Conservation (phyloP, 176 grass and related monocot species). For the Puya raimondii region DNA sequence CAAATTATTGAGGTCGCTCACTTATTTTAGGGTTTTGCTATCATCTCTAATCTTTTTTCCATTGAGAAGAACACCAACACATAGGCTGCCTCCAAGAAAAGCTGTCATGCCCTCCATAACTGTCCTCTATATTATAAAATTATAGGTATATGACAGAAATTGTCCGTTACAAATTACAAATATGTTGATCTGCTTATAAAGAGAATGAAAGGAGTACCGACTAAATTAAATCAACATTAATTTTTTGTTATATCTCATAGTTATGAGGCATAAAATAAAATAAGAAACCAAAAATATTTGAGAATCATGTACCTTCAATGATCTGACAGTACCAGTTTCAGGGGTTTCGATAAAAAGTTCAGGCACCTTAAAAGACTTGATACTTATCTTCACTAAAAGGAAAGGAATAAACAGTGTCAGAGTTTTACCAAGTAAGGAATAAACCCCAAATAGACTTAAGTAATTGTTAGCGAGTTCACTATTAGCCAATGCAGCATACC, state of each 20-base stretch:
- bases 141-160: background rate
- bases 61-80: constrained; percentile 63
- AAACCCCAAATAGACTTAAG: background rate
- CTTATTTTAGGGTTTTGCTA: constrained; percentile 56
- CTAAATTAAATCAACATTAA: no score
- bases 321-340: constrained; percentile 80
- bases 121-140: constrained; percentile 52
- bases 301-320: constrained; percentile 56
- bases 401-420: constrained; percentile 9
- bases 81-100: constrained; percentile 67
- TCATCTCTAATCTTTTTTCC: constrained; percentile 95
- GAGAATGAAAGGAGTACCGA: no score
- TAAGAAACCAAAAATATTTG: no score
- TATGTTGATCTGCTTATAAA: background rate
- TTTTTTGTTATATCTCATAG: background rate
- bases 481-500: constrained; percentile 15
- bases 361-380: no score
- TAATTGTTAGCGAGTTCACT: background rate
- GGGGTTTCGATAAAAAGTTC: constrained; percentile 91
- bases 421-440: background rate
- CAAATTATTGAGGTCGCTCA: constrained; percentile 41
- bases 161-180: background rate
- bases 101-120: constrained; percentile 84
- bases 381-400: constrained; percentile 75
- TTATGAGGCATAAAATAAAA: background rate